Percentiles rank a stretch among this genome's conserved stretches.
Evolutionary conservation across 2,329 filamentous ascomycete species (phyloP).

Genomic region (Fusarium armeniacum): DNA sequence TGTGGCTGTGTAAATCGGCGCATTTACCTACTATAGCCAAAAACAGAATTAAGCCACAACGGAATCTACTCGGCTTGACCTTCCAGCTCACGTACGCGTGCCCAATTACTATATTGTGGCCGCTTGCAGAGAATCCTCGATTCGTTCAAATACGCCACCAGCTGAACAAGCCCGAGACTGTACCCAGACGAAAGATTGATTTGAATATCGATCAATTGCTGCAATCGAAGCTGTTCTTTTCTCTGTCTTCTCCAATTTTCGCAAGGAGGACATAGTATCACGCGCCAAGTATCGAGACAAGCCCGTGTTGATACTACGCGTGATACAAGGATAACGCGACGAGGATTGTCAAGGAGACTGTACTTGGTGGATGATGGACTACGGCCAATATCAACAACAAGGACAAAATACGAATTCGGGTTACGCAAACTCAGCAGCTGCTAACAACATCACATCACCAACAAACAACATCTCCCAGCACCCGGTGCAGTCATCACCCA

Average conservation of each 20-base stretch:
- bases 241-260: slow-evolving; percentile 28
- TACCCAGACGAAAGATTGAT: slow-evolving; percentile 56
- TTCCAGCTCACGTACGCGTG: slow-evolving; percentile 75
- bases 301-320: slow-evolving; percentile 28
- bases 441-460: slow-evolving; percentile 78
- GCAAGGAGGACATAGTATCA: slow-evolving; percentile 20
- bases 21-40: slow-evolving; percentile 51
- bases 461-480: slow-evolving; percentile 78
- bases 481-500: slow-evolving; percentile 81
- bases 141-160: slow-evolving; percentile 44
- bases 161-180: slow-evolving; percentile 62
- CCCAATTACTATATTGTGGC: slow-evolving; percentile 68
- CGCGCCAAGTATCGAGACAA: slow-evolving; percentile 27
- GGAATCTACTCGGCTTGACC: slow-evolving; percentile 67
- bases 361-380: slow-evolving; percentile 74
- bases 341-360: slow-evolving; percentile 43
- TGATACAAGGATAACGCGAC: slow-evolving; percentile 46
- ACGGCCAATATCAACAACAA: slow-evolving; percentile 74
- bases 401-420: slow-evolving; percentile 75
- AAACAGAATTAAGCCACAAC: slow-evolving; percentile 57
- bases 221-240: slow-evolving; percentile 47
- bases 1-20: slow-evolving; percentile 58
- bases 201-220: slow-evolving; percentile 51
- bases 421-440: slow-evolving; percentile 70
- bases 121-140: slow-evolving; percentile 61